Percentiles rank a stretch among this genome's conserved stretches.
phyloP scores from a whole-genome alignment of 495 filamentous ascomycete genomes.

The Lophiostoma macrostomum region DNA sequence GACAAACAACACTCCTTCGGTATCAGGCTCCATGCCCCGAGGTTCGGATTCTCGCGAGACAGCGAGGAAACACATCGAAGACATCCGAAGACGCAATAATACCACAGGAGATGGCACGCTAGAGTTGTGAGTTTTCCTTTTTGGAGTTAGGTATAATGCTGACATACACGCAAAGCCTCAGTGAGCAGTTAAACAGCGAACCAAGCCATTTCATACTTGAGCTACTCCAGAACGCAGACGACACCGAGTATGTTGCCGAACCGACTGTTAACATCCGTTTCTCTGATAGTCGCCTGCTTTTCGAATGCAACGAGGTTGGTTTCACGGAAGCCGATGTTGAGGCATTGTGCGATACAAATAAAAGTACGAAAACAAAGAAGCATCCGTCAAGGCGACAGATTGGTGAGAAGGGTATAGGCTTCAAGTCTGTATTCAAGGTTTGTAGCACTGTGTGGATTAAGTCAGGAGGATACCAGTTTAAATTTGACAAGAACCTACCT shows the following conservation, averaged over 20 bases:
- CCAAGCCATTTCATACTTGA: constrained; percentile 6
- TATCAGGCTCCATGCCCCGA: no score
- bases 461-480: background rate
- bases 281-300: background rate
- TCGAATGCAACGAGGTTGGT: constrained; percentile 10
- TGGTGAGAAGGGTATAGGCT: constrained; percentile 13
- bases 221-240: constrained; percentile 11
- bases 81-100: no score
- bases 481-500: background rate
- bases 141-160: no score
- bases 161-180: no score
- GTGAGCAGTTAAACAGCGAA: background rate
- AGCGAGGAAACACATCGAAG: no score
- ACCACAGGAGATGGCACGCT: no score
- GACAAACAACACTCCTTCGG: no score
- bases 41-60: no score
- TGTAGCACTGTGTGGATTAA: background rate
- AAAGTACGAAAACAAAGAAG: background rate
- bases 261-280: background rate
- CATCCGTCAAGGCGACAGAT: background rate
- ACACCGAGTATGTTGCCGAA: background rate
- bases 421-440: constrained; percentile 8
- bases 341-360: background rate
- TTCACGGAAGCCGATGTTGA: constrained; percentile 1
- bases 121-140: no score